Percentiles rank a stretch among this genome's conserved stretches.
These are phyloP conservation scores for Posidonia oceanica DNA, from an alignment of 116 monocot species.

Conservation along the genomic window DNA sequence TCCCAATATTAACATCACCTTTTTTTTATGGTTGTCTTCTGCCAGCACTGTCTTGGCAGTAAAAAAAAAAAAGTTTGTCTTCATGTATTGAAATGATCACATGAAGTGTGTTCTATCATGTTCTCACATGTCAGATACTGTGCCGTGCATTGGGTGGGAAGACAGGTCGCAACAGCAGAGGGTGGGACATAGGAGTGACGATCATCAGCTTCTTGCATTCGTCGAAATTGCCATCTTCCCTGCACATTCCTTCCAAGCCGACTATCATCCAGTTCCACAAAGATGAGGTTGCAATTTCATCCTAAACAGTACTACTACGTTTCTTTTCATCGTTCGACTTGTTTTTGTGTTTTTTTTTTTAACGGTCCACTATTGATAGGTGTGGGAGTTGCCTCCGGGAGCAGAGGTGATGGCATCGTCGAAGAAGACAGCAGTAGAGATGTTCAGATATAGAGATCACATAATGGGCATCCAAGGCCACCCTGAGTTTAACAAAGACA, in stretches of 20 bases:
- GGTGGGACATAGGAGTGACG: constrained; percentile 70
- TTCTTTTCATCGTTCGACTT: too few species aligned
- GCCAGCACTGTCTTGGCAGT: too few species aligned
- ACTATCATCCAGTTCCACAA: constrained; percentile 55
- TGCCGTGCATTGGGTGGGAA: constrained; percentile 70
- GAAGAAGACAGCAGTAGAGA: constrained; percentile 65
- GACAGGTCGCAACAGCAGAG: constrained; percentile 36
- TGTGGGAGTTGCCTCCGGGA: constrained; percentile 47
- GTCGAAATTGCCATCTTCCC: constrained; percentile 22
- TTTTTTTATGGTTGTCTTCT: too few species aligned
- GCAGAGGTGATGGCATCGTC: constrained; percentile 61
- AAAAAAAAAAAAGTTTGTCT: too few species aligned
- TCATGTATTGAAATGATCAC: too few species aligned
- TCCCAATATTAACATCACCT: too few species aligned
- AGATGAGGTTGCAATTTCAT: constrained; percentile 41
- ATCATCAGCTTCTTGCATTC: constrained; percentile 33
- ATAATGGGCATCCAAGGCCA: constrained; percentile 86
- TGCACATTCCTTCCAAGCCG: constrained; percentile 34
- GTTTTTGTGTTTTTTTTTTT: too few species aligned
- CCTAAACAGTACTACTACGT: too few species aligned
- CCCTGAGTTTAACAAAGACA: constrained; percentile 77
- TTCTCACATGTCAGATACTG: constrained; percentile 28
- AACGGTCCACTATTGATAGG: constrained; percentile 14
- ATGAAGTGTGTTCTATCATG: too few species aligned
- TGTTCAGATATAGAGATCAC: constrained; percentile 51